Evolutionary conservation across 2,329 filamentous ascomycete species (phyloP), one percentile per base, ranked within the genome.

Genomic region (Fusarium xyrophilum): DNA sequence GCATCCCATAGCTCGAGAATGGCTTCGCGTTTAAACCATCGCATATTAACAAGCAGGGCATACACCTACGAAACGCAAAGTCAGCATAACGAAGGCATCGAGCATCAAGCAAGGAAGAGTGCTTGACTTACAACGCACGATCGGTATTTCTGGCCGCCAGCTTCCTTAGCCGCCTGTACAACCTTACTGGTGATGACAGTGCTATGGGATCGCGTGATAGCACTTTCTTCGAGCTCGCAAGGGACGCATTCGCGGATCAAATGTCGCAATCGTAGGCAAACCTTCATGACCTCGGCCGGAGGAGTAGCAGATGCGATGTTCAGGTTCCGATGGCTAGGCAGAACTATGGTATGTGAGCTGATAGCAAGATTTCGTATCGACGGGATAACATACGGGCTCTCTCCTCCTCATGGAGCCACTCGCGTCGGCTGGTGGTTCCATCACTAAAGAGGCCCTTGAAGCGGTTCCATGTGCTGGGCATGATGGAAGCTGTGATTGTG

Each of bases 1-100:
- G 94, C 89, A 79, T 99, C 95, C 93, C 95, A 99, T 4, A 98
- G 87, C 83, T 99, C 96, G 10, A 89, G 78, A 30, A 85, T 67
- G 3, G 93, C 89, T 80, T 98, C 94, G 65, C 88, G 88, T 76
- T 88, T 89, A 80, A 97, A 98, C 88, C 88, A 91, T 55, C 82
- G 82, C 77, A 87, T 86, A 71, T 84, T 86, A 46, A 97, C 87
- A 6, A 97, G 85, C 58, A 97, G 82, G 70, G 91, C 91, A 78
- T 89, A 97, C 5, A 97, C 80, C 79, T 81, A 51, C 23, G 4
- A 12, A 39, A 28, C 11, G 23, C 19, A 19, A 44, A 27, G 52
- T 63, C 42, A 71, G 36, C 27, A 40, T 11, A 32, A 33, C 6
- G 23, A 32, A 36, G 2, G n/a, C 13, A n/a, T 43, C 10, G 11